phyloP scores from a whole-genome alignment of 192 early-diverging fungal species.

The Backusella psychrophila region DNA sequence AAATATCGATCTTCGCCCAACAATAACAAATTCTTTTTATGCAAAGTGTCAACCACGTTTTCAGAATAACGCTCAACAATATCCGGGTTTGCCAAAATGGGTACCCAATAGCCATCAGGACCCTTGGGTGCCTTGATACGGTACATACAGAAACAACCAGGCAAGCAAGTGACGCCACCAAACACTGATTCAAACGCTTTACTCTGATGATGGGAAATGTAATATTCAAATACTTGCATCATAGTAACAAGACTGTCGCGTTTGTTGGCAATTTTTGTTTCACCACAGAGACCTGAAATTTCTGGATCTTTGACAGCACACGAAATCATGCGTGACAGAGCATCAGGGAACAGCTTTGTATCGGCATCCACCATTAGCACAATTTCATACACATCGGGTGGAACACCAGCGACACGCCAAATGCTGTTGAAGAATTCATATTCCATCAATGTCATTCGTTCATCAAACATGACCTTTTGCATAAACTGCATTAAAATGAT shows the following conservation, averaged over 20 bases:
- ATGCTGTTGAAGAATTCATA: conserved; percentile 79
- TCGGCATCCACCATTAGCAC: conserved; percentile 84
- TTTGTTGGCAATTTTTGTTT: conserved; percentile 83
- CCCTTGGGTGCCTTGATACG: conserved; percentile 83
- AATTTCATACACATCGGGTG: conserved; percentile 74
- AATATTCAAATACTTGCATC: conserved; percentile 89
- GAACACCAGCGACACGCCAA: conserved; percentile 69
- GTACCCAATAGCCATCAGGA: conserved; percentile 70
- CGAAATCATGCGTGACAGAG: conserved; percentile 69
- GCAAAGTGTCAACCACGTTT: conserved; percentile 78
- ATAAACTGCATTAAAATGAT: conserved; percentile 95
- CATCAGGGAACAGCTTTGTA: conserved; percentile 74
- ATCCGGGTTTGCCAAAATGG: conserved; percentile 79
- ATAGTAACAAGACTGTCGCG: conserved; percentile 69
- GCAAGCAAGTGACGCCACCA: conserved; percentile 81
- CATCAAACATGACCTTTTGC: conserved; percentile 86
- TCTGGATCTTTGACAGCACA: conserved; percentile 69
- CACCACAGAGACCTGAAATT: conserved; percentile 75
- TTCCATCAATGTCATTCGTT: conserved; percentile 82
- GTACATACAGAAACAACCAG: conserved; percentile 88
- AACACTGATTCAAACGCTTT: conserved; percentile 87
- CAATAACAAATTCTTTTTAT: conserved; percentile 73
- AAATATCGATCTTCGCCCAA: conserved; percentile 78
- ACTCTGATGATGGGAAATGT: conserved; percentile 77
- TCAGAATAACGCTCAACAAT: conserved; percentile 83